These are phyloP conservation scores for Scheffersomyces stipitis DNA, from an alignment of 805 yeast species.

Conservation along the genomic window DNA sequence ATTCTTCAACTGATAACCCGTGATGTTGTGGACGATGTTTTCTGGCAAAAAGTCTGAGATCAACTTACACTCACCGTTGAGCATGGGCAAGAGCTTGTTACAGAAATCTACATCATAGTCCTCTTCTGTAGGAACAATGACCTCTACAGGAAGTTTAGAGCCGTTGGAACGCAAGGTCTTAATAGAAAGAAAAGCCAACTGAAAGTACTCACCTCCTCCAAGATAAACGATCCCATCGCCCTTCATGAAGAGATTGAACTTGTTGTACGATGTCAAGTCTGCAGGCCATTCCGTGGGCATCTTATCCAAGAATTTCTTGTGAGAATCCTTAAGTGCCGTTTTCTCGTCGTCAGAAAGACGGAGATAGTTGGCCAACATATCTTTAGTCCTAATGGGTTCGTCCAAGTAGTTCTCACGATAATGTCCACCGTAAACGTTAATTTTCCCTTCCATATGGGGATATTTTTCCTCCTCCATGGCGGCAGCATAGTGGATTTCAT, in stretches of 20 bases:
- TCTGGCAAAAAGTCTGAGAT: slow-evolving; percentile 37
- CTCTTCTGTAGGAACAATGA: slow-evolving; percentile 29
- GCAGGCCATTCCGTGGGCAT: slow-evolving; percentile 24
- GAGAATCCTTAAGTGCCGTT: slow-evolving; percentile 18
- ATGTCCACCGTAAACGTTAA: slow-evolving; percentile 35
- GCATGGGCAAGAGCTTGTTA: slow-evolving; percentile 27
- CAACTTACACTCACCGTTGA: slow-evolving; percentile 39
- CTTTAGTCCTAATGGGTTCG: slow-evolving; percentile 29
- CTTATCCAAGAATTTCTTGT: slow-evolving; percentile 16
- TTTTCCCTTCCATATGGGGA: slow-evolving; percentile 23
- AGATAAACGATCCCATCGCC: slow-evolving; percentile 43
- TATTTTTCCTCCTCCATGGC: slow-evolving; percentile 15
- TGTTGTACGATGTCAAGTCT: slow-evolving; percentile 17
- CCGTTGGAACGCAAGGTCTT: slow-evolving; percentile 34
- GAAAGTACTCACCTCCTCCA: slow-evolving; percentile 38
- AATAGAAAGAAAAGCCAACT: slow-evolving; percentile 33
- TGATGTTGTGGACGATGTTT: slow-evolving; percentile 16
- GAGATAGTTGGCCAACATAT: slow-evolving; percentile 21
- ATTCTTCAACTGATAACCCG: slow-evolving; percentile 36
- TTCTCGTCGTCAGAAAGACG: slow-evolving; percentile 19
- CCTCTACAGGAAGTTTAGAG: slow-evolving; percentile 36
- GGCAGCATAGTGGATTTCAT: slow-evolving; percentile 26
- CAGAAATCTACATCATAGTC: slow-evolving; percentile 38
- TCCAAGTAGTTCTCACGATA: slow-evolving; percentile 28
- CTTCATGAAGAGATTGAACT: slow-evolving; percentile 25